Base-by-base conservation (phyloP, 2,329 filamentous ascomycete genomes). In the Trichothecium sympodiale region DNA sequence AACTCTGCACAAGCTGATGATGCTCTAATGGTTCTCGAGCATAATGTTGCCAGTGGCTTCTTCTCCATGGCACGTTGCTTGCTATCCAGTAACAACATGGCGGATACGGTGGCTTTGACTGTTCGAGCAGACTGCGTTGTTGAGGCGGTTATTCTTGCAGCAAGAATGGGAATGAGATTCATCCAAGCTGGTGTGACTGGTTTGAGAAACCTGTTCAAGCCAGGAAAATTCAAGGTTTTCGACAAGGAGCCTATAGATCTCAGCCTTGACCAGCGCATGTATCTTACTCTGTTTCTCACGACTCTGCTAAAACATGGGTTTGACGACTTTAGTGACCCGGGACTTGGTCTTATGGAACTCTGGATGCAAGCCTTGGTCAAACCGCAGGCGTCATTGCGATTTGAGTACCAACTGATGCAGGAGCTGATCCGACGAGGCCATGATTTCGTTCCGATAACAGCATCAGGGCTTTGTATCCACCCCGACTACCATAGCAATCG, bases 321-420 rank as follows among this genome's bases (percentile, higher is more conserved):
- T 15, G 55, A 64, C 23, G 62, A 70, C 35, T 67, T 72, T 40
- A 56, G 56, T 40, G 56, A 68, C 28, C 46, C 67, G 3, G 61
- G 57, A 2, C 55, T 61, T n/a, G 63, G 59, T 8, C 47, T 69
- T 8, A 52, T 67, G 4, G 64, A 69, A 29, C 51, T 75, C n/a
- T 77, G 74, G 66, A 44, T 71, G 29, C 46, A 67, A 15, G 61
- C 65, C 7, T 54, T 77, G 31, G 60, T 66, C 29, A 72, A 71
- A 44, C 71, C 74, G 4, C 53, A 45, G 3, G 47, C 53, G 29
- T 61, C 57, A 16, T 41, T 73, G 12, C 56, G 51, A 5, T 70
- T 69, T 42, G 70, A 75, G 45, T 62, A 64, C 39, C 56, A 59
- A 16, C 57, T 77, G 5, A 70, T 63, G 4, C 57, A 64, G 37